These are phyloP conservation scores for Erodium trifolium DNA, from an alignment of 441 rosid species.

Conservation along the genomic window DNA sequence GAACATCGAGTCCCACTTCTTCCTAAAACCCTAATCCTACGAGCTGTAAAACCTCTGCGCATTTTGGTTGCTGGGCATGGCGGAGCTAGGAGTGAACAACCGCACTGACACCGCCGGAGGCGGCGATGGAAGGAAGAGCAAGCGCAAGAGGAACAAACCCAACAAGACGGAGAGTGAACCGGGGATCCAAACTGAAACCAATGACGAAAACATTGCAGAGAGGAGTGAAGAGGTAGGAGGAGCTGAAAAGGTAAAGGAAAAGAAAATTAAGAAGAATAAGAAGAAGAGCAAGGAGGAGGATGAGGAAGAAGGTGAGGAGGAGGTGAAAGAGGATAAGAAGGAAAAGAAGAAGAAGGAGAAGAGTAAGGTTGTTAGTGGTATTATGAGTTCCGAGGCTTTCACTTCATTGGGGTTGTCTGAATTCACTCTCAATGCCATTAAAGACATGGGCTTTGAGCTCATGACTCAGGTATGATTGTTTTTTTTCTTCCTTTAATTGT, in stretches of 20 bases:
- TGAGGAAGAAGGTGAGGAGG: slow-evolving; percentile 11
- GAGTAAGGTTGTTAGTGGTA: slow-evolving; percentile 42
- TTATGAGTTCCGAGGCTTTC: slow-evolving; percentile 69
- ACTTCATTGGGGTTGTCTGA: slow-evolving; percentile 66
- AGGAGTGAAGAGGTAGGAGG: background rate
- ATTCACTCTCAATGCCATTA: slow-evolving; percentile 53
- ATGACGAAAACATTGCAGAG: slow-evolving; percentile 16
- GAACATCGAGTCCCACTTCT: background rate
- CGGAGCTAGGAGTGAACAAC: slow-evolving; percentile 26
- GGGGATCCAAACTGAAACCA: slow-evolving; percentile 14
- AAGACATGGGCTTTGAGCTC: slow-evolving; percentile 65
- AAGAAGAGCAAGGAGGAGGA: slow-evolving; percentile 2
- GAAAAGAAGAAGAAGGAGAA: slow-evolving; percentile 19
- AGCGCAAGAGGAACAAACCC: slow-evolving; percentile 46
- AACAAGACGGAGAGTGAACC: slow-evolving; percentile 15
- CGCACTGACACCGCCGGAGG: slow-evolving; percentile 14
- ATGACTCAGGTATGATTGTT: slow-evolving; percentile 59
- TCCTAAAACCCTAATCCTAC: background rate
- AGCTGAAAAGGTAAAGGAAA: slow-evolving; percentile 16
- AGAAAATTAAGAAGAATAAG: slow-evolving; percentile 10
- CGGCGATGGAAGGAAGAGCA: slow-evolving; percentile 32
- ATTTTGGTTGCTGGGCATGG: slow-evolving; percentile 23
- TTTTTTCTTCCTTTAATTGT: background rate
- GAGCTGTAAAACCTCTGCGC: background rate
- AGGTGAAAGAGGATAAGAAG: slow-evolving; percentile 24